phyloP scores from a whole-genome alignment of 805 yeast genomes.

The Wickerhamomyces xylosicus region DNA sequence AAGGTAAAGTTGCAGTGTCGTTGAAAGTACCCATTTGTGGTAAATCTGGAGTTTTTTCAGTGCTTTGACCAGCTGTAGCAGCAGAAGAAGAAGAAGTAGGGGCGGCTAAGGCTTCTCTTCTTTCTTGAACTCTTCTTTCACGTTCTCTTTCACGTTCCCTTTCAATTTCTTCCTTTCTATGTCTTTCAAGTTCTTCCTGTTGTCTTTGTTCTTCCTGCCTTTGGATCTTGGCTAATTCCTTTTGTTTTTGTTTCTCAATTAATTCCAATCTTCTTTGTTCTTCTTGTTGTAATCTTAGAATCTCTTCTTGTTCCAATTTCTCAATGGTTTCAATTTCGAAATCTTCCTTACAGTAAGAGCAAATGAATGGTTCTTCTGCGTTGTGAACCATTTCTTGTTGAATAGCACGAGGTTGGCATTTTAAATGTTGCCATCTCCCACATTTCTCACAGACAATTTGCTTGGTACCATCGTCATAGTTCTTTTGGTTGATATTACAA shows the following conservation, averaged over 20 bases:
- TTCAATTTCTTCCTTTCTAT: conserved; percentile 17
- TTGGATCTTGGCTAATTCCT: conserved; percentile 11
- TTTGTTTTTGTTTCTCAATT: conserved; percentile 15
- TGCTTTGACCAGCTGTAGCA: no score
- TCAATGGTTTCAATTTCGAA: conserved; percentile 13
- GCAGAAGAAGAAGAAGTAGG: no score
- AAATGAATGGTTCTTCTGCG: conserved; percentile 17
- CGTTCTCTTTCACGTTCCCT: conserved; percentile 18
- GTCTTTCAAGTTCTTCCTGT: conserved; percentile 15
- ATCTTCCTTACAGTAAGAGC: conserved; percentile 20
- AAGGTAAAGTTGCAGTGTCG: no score
- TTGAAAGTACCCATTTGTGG: no score
- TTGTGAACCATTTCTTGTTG: conserved; percentile 19
- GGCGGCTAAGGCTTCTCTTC: conserved; percentile 2
- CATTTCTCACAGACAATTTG: conserved; percentile 26
- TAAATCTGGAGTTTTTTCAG: no score
- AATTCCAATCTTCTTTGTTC: conserved; percentile 10
- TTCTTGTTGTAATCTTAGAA: neutral
- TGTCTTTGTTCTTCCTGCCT: conserved; percentile 11
- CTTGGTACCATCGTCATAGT: conserved; percentile 26
- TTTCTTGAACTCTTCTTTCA: conserved; percentile 10
- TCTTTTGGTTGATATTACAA: conserved; percentile 25
- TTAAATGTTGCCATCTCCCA: conserved; percentile 27
- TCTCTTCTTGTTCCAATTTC: conserved; percentile 14
- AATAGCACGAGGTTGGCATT: conserved; percentile 22